phyloP scores from a whole-genome alignment of 139 green algal genomes.

The Micractinium conductrix region DNA sequence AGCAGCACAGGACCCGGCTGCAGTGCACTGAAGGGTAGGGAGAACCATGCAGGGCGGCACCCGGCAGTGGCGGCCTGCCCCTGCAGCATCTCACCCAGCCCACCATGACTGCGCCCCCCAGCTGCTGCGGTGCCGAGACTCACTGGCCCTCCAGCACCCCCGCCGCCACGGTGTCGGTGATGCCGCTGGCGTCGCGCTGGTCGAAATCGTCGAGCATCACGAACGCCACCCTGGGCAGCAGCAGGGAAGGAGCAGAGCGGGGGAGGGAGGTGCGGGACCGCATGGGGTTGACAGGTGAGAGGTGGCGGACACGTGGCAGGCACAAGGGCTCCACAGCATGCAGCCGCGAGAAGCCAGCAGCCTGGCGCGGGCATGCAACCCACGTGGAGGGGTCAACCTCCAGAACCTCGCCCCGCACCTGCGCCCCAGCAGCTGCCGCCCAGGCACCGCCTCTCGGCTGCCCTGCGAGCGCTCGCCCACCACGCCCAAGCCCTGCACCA shows the following conservation, averaged over 20 bases:
- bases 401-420: background rate
- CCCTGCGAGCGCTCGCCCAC: constrained; percentile 18
- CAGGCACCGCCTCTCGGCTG: background rate
- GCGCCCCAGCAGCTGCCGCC: constrained; percentile 35
- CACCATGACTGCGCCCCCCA: background rate
- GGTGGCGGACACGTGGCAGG: too few relatives aligned
- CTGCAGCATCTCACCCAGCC: too few relatives aligned
- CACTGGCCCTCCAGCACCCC: constrained; percentile 49
- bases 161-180: constrained; percentile 27
- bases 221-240: constrained; percentile 41
- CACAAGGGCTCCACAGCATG: background rate
- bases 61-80: too few relatives aligned
- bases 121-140: background rate
- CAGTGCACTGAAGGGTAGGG: too few relatives aligned
- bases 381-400: too few relatives aligned
- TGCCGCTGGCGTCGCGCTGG: constrained; percentile 26
- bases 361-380: too few relatives aligned
- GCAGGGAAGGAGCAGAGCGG: background rate
- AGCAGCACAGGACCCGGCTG: too few relatives aligned
- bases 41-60: too few relatives aligned
- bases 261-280: background rate
- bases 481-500: constrained; percentile 6
- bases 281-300: too few relatives aligned
- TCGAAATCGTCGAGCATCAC: constrained; percentile 54
- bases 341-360: too few relatives aligned